A percentile compares a stretch with the other conserved stretches of the same genome.
Evolutionary conservation across 352 stramenopile species (phyloP).

Genomic region (Phytophthora quininea): DNA sequence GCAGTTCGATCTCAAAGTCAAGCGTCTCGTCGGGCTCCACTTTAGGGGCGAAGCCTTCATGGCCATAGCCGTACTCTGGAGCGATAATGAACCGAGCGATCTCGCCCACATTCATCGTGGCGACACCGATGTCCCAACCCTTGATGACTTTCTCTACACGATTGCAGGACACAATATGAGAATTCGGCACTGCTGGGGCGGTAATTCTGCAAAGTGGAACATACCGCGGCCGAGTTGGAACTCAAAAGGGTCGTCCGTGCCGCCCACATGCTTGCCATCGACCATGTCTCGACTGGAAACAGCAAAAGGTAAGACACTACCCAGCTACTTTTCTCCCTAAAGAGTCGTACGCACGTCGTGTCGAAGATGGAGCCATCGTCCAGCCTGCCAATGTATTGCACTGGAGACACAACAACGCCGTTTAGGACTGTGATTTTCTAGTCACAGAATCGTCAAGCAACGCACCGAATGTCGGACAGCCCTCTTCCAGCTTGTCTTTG

Average conservation of each 20-base stretch:
- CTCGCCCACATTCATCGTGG: conserved; percentile 81
- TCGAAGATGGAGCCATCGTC: conserved; percentile 89
- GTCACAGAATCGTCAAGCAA: neutral
- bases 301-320: neutral
- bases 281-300: conserved; percentile 69
- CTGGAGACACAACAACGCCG: conserved; percentile 26
- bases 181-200: neutral
- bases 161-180: neutral
- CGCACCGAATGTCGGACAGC: conserved; percentile 78
- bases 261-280: conserved; percentile 80
- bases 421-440: neutral
- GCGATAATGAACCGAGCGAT: conserved; percentile 85
- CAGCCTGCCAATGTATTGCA: conserved; percentile 85
- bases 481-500: conserved; percentile 72
- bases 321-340: neutral
- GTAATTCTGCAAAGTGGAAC: conserved; percentile 12
- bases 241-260: conserved; percentile 86
- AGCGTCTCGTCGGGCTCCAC: conserved; percentile 86
- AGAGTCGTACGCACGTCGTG: conserved; percentile 57
- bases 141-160: conserved; percentile 84
- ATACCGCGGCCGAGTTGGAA: conserved; percentile 81
- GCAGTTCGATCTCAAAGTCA: conserved; percentile 87
- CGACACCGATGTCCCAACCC: conserved; percentile 85
- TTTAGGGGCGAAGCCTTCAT: conserved; percentile 81
- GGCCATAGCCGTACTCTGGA: conserved; percentile 81